Evolutionary conservation across 768 basidiomycete genomes (phyloP).

Genomic region (Lepiota brunneoincarnata): DNA sequence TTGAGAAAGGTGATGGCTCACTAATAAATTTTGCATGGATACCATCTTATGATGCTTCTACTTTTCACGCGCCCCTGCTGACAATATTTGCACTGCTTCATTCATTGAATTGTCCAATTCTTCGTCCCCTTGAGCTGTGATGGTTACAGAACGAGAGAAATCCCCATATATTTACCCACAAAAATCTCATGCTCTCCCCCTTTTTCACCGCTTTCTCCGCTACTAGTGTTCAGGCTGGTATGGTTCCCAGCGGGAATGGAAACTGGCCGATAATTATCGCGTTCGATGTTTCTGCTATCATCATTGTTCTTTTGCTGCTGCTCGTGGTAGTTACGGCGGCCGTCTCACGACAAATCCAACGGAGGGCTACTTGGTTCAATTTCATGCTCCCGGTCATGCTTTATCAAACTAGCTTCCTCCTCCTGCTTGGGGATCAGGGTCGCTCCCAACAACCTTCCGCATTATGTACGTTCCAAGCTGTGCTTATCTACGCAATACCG

Average conservation of each 20-base stretch:
- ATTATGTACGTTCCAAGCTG: conserved; percentile 22
- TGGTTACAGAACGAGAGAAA: too few relatives aligned
- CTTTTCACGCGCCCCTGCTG: too few relatives aligned
- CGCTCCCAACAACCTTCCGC: conserved; percentile 20
- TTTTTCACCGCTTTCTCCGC: too few relatives aligned
- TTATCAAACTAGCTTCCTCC: conserved; percentile 21
- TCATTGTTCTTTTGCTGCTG: background rate
- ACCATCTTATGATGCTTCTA: too few relatives aligned
- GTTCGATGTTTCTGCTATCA: background rate
- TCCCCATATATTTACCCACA: too few relatives aligned
- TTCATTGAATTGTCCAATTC: too few relatives aligned
- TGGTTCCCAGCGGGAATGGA: background rate
- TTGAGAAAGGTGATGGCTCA: too few relatives aligned
- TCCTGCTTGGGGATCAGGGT: conserved; percentile 20
- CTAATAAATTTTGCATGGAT: too few relatives aligned
- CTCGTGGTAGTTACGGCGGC: background rate
- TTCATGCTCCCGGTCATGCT: conserved; percentile 21
- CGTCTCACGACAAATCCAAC: conserved; percentile 1
- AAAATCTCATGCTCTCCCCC: too few relatives aligned
- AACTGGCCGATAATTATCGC: background rate
- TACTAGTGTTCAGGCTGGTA: too few relatives aligned
- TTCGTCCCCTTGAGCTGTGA: too few relatives aligned
- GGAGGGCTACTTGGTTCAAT: conserved; percentile 18
- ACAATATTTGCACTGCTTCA: too few relatives aligned
- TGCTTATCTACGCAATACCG: conserved; percentile 24